Evolutionary conservation across 352 stramenopile species (phyloP).

Genomic region (Nothophytophthora sp.): DNA sequence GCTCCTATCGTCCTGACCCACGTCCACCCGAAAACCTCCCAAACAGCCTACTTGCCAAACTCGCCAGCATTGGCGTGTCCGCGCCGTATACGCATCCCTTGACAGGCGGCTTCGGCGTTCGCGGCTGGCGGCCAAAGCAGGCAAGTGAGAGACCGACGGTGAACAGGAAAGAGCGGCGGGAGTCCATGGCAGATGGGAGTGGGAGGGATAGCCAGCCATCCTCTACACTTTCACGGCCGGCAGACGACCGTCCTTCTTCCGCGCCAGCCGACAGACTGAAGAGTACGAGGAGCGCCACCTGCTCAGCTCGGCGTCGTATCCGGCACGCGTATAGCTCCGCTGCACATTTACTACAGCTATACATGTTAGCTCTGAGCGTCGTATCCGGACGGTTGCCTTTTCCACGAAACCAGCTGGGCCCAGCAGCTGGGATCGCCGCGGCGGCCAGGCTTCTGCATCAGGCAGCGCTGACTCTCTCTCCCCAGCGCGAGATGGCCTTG

Average conservation of each 20-base stretch:
- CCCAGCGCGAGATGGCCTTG: conserved; percentile 26
- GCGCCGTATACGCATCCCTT: not conserved
- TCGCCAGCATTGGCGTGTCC: too few species aligned
- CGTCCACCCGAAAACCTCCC: too few species aligned
- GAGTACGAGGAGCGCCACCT: too few species aligned
- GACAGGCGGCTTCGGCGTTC: not conserved
- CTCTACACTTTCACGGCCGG: not conserved
- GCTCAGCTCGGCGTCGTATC: too few species aligned
- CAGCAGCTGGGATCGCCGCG: conserved; percentile 9
- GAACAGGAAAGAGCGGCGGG: not conserved
- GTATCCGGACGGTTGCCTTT: not conserved
- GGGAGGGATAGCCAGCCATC: not conserved
- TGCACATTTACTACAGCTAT: not conserved
- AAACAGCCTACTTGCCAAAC: too few species aligned
- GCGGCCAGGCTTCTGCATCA: conserved; percentile 6
- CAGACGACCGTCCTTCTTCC: not conserved
- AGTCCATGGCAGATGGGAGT: not conserved
- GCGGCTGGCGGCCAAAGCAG: not conserved
- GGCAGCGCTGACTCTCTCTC: conserved; percentile 24
- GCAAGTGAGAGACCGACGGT: not conserved
- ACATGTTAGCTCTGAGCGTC: not conserved
- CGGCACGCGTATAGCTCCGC: not conserved
- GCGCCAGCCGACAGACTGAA: not conserved
- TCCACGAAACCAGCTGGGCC: conserved; percentile 15
- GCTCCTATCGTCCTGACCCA: too few species aligned